Evolutionary conservation across 1,139 yeast species (phyloP).

Genomic region (Debaryomyces robertsiae): DNA sequence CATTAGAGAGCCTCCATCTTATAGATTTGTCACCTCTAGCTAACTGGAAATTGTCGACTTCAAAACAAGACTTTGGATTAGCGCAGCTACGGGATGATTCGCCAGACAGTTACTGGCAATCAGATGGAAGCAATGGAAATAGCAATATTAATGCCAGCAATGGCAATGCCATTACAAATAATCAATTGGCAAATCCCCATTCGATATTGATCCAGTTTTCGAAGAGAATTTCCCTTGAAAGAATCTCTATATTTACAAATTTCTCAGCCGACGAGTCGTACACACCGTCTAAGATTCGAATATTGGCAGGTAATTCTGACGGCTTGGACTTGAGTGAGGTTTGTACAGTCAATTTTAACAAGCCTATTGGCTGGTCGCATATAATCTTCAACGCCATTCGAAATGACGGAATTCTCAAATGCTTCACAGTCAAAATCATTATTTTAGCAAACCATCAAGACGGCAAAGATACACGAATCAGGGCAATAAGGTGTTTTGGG

Average conservation of each 20-base stretch:
- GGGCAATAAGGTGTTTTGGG: conserved; percentile 60
- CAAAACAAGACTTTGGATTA: conserved; percentile 73
- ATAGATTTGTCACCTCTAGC: conserved; percentile 81
- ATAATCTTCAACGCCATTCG: conserved; percentile 66
- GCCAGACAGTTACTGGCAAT: conserved; percentile 86
- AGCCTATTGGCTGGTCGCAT: conserved; percentile 88
- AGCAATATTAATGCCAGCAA: conserved; percentile 25
- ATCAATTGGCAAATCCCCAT: conserved; percentile 75
- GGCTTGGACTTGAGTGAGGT: conserved; percentile 83
- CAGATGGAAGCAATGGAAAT: conserved; percentile 67
- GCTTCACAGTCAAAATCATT: conserved; percentile 71
- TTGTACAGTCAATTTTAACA: conserved; percentile 60
- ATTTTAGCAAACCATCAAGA: conserved; percentile 86
- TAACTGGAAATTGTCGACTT: conserved; percentile 82
- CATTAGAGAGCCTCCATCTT: conserved; percentile 58
- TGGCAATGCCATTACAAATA: conserved; percentile 32
- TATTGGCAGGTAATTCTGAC: conserved; percentile 80
- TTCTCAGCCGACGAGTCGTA: conserved; percentile 81
- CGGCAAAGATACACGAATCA: conserved; percentile 91
- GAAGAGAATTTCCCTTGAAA: conserved; percentile 69
- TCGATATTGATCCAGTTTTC: conserved; percentile 77
- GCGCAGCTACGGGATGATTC: conserved; percentile 72
- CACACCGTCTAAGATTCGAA: conserved; percentile 74
- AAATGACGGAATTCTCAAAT: conserved; percentile 61
- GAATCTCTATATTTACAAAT: conserved; percentile 72